Conservation (phyloP, 495 filamentous ascomycete species). For the Podospora sp. region DNA sequence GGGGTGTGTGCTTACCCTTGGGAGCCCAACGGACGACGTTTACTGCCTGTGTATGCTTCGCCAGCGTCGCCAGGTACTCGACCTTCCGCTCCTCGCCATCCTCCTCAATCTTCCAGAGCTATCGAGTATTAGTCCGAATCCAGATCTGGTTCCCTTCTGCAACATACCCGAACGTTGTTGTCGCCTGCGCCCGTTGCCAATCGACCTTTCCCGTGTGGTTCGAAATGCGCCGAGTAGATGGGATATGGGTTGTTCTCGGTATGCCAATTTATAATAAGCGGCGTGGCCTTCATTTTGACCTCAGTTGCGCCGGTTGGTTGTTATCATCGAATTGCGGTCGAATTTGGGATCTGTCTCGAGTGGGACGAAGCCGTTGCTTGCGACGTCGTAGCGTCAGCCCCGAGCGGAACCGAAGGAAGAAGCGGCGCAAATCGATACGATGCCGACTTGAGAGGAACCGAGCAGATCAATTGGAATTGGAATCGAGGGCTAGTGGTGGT, state of each 20-base stretch:
- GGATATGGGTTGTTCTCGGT: slow-evolving; percentile 86
- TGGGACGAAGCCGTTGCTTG: neutral
- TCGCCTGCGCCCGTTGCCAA: slow-evolving; percentile 94
- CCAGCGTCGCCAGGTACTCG: slow-evolving; percentile 84
- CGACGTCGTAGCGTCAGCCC: neutral
- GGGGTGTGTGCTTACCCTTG: slow-evolving; percentile 60
- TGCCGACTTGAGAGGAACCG: neutral
- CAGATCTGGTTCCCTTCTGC: neutral
- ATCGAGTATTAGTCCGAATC: slow-evolving; percentile 20
- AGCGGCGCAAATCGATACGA: neutral
- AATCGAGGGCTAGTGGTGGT: neutral
- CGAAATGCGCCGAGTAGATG: slow-evolving; percentile 95
- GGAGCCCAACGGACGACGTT: slow-evolving; percentile 97
- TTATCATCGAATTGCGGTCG: neutral
- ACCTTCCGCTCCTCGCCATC: slow-evolving; percentile 87
- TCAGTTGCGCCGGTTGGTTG: slow-evolving; percentile 17
- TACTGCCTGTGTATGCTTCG: slow-evolving; percentile 94
- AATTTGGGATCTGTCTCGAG: neutral
- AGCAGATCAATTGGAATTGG: neutral
- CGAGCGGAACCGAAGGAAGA: neutral
- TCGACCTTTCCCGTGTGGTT: slow-evolving; percentile 89
- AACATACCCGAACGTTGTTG: slow-evolving; percentile 87
- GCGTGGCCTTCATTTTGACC: slow-evolving; percentile 81
- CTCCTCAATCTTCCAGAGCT: slow-evolving; percentile 89
- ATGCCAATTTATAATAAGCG: slow-evolving; percentile 94